phyloP scores from a whole-genome alignment of 2,329 filamentous ascomycete genomes.

The Thielaviopsis punctulata region DNA sequence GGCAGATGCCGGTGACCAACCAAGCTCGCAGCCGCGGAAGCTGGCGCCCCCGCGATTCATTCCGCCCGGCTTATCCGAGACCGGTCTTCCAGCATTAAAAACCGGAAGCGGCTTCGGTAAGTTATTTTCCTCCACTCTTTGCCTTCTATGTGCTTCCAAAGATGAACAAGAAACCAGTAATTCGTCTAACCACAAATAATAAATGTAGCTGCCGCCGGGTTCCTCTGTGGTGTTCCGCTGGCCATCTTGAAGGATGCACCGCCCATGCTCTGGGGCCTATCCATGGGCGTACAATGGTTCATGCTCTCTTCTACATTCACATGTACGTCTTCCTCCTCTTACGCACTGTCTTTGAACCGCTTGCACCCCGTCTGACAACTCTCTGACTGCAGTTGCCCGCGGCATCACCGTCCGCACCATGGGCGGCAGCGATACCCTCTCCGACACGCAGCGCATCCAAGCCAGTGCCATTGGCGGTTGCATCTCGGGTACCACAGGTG shows the following conservation, averaged over 20 bases:
- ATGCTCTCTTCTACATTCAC: slow-evolving; percentile 26
- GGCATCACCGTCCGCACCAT: slow-evolving; percentile 28
- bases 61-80: slow-evolving; percentile 6
- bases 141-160: neutral
- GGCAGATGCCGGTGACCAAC: slow-evolving; percentile 1
- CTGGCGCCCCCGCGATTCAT: slow-evolving; percentile 9
- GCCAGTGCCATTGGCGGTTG: slow-evolving; percentile 56
- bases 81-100: slow-evolving; percentile 5
- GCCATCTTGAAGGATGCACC: slow-evolving; percentile 54
- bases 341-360: neutral
- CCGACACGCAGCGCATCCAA: slow-evolving; percentile 40
- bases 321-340: slow-evolving; percentile 31
- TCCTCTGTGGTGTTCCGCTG: slow-evolving; percentile 47
- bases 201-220: slow-evolving; percentile 39
- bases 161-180: too few species aligned
- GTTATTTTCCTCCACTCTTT: neutral
- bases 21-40: neutral
- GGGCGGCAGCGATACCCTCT: slow-evolving; percentile 35
- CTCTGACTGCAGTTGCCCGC: slow-evolving; percentile 27
- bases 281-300: slow-evolving; percentile 67
- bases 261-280: slow-evolving; percentile 52
- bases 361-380: slow-evolving; percentile 8
- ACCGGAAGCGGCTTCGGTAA: slow-evolving; percentile 7
- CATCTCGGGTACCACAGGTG: slow-evolving; percentile 46
- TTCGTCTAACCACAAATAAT: too few species aligned